These are phyloP conservation scores for Pyrus communis DNA, from an alignment of 306 rosid species.

Conservation along the genomic window DNA sequence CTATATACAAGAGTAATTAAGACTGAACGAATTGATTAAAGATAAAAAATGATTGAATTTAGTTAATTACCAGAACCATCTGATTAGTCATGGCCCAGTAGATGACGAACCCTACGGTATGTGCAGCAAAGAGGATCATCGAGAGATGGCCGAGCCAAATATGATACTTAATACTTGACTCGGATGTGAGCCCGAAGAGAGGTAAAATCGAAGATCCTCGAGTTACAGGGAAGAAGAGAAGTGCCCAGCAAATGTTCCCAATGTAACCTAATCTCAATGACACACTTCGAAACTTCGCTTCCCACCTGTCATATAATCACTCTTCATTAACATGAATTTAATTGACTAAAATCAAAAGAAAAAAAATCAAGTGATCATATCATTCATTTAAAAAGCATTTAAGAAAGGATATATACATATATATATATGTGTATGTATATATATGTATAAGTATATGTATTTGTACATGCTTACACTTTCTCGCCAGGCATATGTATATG, in stretches of 20 bases:
- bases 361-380: not conserved
- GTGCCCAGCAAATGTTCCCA: conserved; percentile 70
- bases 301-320: conserved; percentile 31
- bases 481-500: conserved; percentile 27
- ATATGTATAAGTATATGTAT: too few relatives aligned
- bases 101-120: conserved; percentile 46
- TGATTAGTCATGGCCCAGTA: conserved; percentile 58
- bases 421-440: not conserved
- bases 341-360: not conserved
- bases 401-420: too few relatives aligned
- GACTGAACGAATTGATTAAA: not conserved
- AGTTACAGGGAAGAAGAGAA: conserved; percentile 69
- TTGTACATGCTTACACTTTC: conserved; percentile 29
- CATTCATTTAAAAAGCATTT: too few relatives aligned
- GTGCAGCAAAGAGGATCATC: conserved; percentile 45
- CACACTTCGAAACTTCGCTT: conserved; percentile 61
- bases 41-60: not conserved
- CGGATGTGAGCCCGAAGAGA: conserved; percentile 53
- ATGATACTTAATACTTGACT: conserved; percentile 62
- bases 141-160: conserved; percentile 69
- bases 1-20: not conserved
- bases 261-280: conserved; percentile 56
- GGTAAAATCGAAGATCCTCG: conserved; percentile 61
- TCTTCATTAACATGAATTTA: not conserved
- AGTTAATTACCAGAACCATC: conserved; percentile 31